A percentile compares a stretch with the other conserved stretches of the same genome.
Conservation (phyloP, 2,329 filamentous ascomycete genomes). For the Aspergillus bombycis region DNA sequence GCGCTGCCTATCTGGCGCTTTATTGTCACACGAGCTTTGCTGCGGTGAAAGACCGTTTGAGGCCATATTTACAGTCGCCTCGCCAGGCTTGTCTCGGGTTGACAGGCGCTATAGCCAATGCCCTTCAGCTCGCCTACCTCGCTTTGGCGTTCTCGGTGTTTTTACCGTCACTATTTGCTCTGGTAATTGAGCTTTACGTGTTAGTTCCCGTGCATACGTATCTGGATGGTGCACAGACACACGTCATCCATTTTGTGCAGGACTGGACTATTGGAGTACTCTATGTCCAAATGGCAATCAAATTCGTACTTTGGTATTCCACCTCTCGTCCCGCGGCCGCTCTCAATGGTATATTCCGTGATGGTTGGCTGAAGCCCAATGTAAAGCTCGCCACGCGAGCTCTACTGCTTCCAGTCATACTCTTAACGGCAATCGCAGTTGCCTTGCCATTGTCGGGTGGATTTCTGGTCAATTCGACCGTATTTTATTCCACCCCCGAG, state of each 20-base stretch:
- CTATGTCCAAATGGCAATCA: slow-evolving; percentile 79
- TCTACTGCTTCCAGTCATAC: slow-evolving; percentile 75
- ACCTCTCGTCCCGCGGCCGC: slow-evolving; percentile 73
- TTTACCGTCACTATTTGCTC: slow-evolving; percentile 77
- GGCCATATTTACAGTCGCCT: slow-evolving; percentile 35
- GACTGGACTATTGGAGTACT: slow-evolving; percentile 92
- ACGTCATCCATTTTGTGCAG: slow-evolving; percentile 77
- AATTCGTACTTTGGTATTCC: slow-evolving; percentile 69
- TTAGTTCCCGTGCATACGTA: slow-evolving; percentile 86
- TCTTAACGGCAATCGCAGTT: slow-evolving; percentile 66
- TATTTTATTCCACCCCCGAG: slow-evolving; percentile 36
- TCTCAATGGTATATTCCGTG: slow-evolving; percentile 71
- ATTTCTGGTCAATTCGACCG: slow-evolving; percentile 50
- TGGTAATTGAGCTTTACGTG: slow-evolving; percentile 84
- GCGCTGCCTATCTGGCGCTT: slow-evolving; percentile 63
- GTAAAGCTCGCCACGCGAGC: slow-evolving; percentile 77
- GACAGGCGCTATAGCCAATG: slow-evolving; percentile 30
- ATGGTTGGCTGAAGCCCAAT: slow-evolving; percentile 79
- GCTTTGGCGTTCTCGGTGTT: slow-evolving; percentile 75
- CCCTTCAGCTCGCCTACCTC: slow-evolving; percentile 69
- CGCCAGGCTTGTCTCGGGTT: slow-evolving; percentile 29
- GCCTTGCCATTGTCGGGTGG: slow-evolving; percentile 66
- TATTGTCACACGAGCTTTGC: slow-evolving; percentile 43
- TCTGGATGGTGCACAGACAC: slow-evolving; percentile 47
- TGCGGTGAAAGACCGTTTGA: slow-evolving; percentile 27